Evolutionary conservation across 805 yeast species (phyloP), one percentile per base, ranked within the genome.

Genomic region (Monosporozyma solicola): DNA sequence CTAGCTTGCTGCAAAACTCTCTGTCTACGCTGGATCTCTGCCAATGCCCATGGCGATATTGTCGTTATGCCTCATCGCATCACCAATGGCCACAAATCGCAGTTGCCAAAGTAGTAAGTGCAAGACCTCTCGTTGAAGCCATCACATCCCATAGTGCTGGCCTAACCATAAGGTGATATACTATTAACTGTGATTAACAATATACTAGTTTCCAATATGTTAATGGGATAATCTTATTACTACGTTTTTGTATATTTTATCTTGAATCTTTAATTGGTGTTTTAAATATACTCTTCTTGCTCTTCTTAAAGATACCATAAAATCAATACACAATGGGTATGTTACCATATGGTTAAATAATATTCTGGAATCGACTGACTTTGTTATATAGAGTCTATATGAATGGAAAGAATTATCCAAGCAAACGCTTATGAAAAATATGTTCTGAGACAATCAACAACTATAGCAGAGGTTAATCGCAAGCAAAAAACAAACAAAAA

Each of bases 311-410:
- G 61, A 61, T 61, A 63, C 67, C 69, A 63, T 53, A 54, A 57
- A 56, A 63, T 62, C 68, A 64, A 62, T 60, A 61, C 62, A 60
- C 66, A 67, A 67, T 67, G 71, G 71, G 71, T 66, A 66, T 66
- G 70, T 66, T 45, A 43, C 45, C 32, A 25, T 20, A 33, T 41
- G 22, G 47, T 47, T 43, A n/a, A 32, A 33, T 13, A 8, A 31
- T 13, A 47, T 16, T 35, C n/a, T 35, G 39, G 16, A 35, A 35
- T 35, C 39, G 16, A 35, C 39, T 35, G 8, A 8, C 2, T 32
- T 32, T 32, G 10, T 32, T 3, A 11, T 31, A 13, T 32, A 11
- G 7, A 27, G 7, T 27, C 1, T 27, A 27, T 7, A 27, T 27
- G 29, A 27, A 27, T 27, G 7, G 29, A 27, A 7, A 27, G 7